A percentile compares a stretch with the other conserved stretches of the same genome.
phyloP scores from a whole-genome alignment of 1,139 yeast genomes.

The Lodderomyces parapsilosis region DNA sequence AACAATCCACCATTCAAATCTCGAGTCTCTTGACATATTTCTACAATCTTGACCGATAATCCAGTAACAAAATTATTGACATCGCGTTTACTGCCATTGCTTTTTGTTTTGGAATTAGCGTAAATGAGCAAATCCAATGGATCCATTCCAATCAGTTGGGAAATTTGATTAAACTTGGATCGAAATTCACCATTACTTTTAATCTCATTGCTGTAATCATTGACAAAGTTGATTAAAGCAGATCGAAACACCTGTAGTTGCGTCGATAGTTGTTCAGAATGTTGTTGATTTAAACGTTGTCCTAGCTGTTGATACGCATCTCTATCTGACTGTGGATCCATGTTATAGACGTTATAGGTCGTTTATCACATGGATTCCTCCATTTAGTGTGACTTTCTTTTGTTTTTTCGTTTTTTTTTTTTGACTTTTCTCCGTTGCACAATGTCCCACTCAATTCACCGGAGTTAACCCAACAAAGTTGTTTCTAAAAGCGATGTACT shows the following conservation, averaged over 20 bases:
- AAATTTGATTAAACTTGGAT: conserved; percentile 69
- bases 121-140: conserved; percentile 56
- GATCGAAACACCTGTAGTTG: conserved; percentile 62
- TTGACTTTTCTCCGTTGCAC: too few species aligned
- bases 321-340: conserved; percentile 19
- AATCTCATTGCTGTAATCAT: conserved; percentile 61
- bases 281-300: conserved; percentile 31
- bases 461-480: background rate
- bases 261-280: conserved; percentile 51
- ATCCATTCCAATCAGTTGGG: conserved; percentile 80
- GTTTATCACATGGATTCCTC: too few species aligned
- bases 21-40: conserved; percentile 68
- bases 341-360: too few species aligned
- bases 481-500: too few species aligned
- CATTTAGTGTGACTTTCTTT: background rate
- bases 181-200: conserved; percentile 63
- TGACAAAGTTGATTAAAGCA: conserved; percentile 63
- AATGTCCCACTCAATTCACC: too few species aligned
- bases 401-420: background rate
- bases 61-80: conserved; percentile 58
- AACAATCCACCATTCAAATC: conserved; percentile 80
- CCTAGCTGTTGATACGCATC: conserved; percentile 32
- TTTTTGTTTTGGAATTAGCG: conserved; percentile 18
- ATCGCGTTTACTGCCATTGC: conserved; percentile 16
- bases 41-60: conserved; percentile 69